phyloP scores from a whole-genome alignment of 768 basidiomycete genomes.

The Macrolepiota albuminosa region DNA sequence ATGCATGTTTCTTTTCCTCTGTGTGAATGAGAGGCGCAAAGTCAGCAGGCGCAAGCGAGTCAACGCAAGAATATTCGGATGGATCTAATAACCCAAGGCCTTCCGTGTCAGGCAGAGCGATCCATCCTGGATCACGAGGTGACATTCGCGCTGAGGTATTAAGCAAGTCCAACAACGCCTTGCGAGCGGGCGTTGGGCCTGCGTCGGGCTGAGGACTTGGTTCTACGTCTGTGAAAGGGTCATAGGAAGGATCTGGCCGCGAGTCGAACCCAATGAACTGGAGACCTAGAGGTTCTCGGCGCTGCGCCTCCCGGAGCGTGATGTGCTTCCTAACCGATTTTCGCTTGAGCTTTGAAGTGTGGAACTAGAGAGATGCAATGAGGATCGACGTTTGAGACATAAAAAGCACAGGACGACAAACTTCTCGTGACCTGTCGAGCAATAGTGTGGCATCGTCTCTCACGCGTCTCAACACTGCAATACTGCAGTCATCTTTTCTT shows the following conservation, averaged over 20 bases:
- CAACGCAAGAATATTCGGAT: background rate
- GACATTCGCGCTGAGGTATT: background rate
- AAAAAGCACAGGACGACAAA: background rate
- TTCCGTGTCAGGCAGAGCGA: background rate
- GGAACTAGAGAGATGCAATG: background rate
- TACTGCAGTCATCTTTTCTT: background rate
- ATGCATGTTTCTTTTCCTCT: background rate
- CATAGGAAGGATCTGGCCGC: conserved; percentile 2
- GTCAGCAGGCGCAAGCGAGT: background rate
- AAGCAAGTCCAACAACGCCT: background rate
- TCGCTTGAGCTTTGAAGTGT: background rate
- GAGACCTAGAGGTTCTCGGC: background rate
- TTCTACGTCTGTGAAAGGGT: conserved; percentile 6
- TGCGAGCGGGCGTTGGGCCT: background rate
- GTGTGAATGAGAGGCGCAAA: background rate
- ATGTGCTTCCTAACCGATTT: background rate
- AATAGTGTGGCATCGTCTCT: background rate
- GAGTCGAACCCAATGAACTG: conserved; percentile 8
- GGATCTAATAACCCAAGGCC: background rate
- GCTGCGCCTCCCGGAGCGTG: background rate
- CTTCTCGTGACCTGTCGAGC: background rate
- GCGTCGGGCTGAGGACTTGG: background rate
- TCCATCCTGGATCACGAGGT: background rate
- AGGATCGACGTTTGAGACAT: background rate
- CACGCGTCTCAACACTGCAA: background rate